Evolutionary conservation across 805 yeast genomes (phyloP).

Genomic region (Yamadazyma philogaea): DNA sequence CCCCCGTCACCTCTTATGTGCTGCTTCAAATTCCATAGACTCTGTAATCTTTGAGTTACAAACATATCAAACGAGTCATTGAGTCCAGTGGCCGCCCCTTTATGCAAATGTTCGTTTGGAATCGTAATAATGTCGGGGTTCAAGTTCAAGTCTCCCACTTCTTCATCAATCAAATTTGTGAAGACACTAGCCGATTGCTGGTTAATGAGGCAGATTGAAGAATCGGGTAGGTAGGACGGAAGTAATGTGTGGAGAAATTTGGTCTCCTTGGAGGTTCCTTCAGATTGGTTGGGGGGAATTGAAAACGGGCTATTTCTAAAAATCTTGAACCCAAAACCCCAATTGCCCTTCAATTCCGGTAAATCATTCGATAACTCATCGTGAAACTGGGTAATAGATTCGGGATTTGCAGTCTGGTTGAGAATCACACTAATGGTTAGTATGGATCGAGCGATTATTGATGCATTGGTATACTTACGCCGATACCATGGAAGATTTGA

Average conservation of each 20-base stretch:
- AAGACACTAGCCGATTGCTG: slow-evolving; percentile 37
- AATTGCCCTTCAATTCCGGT: slow-evolving; percentile 57
- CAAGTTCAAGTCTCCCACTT: slow-evolving; percentile 14
- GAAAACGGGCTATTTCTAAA: slow-evolving; percentile 61
- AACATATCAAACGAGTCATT: slow-evolving; percentile 58
- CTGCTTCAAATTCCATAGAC: slow-evolving; percentile 70
- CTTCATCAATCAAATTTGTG: slow-evolving; percentile 35
- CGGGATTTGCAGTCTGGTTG: slow-evolving; percentile 47
- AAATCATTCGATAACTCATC: slow-evolving; percentile 67
- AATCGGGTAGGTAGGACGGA: slow-evolving; percentile 47
- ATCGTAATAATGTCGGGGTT: slow-evolving; percentile 21
- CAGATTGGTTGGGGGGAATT: slow-evolving; percentile 36
- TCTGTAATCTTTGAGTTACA: slow-evolving; percentile 55
- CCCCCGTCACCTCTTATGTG: slow-evolving; percentile 75
- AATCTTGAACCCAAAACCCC: slow-evolving; percentile 68
- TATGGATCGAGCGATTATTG: background rate
- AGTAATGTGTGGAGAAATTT: slow-evolving; percentile 49
- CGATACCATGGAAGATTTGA: slow-evolving; percentile 27
- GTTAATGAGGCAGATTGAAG: slow-evolving; percentile 49
- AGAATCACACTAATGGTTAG: slow-evolving; percentile 29
- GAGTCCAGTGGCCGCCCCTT: slow-evolving; percentile 53
- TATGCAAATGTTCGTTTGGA: slow-evolving; percentile 39
- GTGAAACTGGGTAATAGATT: slow-evolving; percentile 64
- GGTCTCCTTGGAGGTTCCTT: slow-evolving; percentile 33
- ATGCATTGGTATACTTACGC: slow-evolving; percentile 28